Conservation (phyloP, 257 asterid genomes). For the Catharanthus roseus region DNA sequence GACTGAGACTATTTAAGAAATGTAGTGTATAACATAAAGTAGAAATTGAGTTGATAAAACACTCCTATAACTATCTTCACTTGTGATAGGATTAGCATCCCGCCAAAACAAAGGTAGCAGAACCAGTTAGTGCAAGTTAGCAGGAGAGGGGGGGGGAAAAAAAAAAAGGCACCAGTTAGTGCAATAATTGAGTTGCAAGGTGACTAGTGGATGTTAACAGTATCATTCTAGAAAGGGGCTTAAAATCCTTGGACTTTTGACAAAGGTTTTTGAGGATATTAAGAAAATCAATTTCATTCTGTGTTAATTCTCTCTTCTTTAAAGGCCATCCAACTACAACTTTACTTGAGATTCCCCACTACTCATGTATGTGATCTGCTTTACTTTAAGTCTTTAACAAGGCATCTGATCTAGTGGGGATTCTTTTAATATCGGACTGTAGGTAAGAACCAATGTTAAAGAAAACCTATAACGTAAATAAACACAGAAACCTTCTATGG, state of each 20-base stretch:
- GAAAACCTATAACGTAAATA: background rate
- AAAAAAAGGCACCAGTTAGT: background rate
- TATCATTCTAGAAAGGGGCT: background rate
- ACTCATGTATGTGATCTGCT: background rate
- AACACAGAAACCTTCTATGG: background rate
- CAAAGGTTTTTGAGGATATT: background rate
- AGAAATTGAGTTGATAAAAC: no score
- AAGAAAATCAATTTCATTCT: background rate
- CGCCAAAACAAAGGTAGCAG: no score
- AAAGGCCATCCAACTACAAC: background rate
- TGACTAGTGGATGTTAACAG: slow-evolving; percentile 1
- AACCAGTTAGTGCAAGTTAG: no score
- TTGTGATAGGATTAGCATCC: no score
- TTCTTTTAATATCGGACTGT: slow-evolving; percentile 5
- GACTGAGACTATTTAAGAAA: no score
- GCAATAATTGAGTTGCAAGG: background rate
- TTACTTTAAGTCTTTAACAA: slow-evolving; percentile 8
- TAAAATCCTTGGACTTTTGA: slow-evolving; percentile 6
- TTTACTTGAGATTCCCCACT: slow-evolving; percentile 14
- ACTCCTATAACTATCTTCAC: no score
- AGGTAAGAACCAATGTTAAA: background rate
- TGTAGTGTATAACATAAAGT: no score
- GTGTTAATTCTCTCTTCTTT: background rate
- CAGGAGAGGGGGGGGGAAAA: no score
- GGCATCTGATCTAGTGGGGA: slow-evolving; percentile 15